Evolutionary conservation across 2,329 filamentous ascomycete species (phyloP).

Genomic region (Hirsutella rhossiliensis): DNA sequence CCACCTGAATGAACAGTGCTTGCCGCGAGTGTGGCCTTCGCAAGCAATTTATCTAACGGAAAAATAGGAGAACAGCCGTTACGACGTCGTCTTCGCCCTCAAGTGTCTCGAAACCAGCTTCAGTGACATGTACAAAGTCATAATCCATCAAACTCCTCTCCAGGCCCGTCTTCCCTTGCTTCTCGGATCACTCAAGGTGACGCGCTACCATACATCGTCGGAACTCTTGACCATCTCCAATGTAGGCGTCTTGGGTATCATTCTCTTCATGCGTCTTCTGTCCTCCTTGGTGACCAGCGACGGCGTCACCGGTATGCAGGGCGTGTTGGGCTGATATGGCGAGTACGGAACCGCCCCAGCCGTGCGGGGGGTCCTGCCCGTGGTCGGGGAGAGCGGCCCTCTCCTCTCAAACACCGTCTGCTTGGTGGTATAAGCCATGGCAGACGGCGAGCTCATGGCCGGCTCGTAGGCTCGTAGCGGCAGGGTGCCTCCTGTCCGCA

Average conservation of each 20-base stretch:
- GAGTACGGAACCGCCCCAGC: slow-evolving; percentile 56
- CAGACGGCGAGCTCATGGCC: slow-evolving; percentile 36
- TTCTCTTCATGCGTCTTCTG: slow-evolving; percentile 53
- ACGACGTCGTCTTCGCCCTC: neutral
- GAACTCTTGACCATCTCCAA: slow-evolving; percentile 47
- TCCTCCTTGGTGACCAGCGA: slow-evolving; percentile 59
- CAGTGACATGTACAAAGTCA: slow-evolving; percentile 14
- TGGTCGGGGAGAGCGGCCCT: slow-evolving; percentile 40
- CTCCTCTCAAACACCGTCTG: slow-evolving; percentile 52
- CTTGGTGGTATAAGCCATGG: slow-evolving; percentile 38
- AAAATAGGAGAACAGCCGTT: neutral
- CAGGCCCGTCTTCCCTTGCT: neutral
- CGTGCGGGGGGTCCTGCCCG: slow-evolving; percentile 49
- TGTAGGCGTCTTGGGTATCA: slow-evolving; percentile 51
- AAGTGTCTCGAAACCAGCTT: neutral
- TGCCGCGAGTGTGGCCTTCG: neutral
- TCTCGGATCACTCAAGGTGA: too few species aligned
- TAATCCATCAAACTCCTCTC: neutral
- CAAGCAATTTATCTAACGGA: neutral
- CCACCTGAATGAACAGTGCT: too few species aligned
- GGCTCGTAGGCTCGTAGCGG: slow-evolving; percentile 52
- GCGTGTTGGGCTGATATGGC: slow-evolving; percentile 69
- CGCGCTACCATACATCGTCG: slow-evolving; percentile 50
- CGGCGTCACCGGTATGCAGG: slow-evolving; percentile 66
- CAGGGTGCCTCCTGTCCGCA: slow-evolving; percentile 43